Base-by-base conservation (phyloP, 2,329 filamentous ascomycete genomes). In the Bipolaris sorokiniana region DNA sequence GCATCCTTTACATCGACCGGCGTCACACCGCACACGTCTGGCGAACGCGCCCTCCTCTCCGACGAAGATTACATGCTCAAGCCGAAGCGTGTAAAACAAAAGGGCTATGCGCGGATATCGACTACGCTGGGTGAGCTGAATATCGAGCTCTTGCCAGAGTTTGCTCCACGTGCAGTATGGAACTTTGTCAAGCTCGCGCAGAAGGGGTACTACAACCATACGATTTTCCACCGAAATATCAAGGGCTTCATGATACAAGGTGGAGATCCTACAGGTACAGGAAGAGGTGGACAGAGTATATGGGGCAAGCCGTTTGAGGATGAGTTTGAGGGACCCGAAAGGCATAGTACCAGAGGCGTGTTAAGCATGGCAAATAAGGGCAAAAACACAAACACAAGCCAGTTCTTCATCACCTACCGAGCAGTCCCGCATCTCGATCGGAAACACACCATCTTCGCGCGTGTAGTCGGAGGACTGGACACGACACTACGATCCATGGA, bases 311-410 rank as follows among this genome's bases (percentile, higher is more conserved):
- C 92, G 59, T 99, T 99, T 70, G 84, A 89, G 51, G 95, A 99
- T 75, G 95, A 99, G 74, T 89, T 98, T 61, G 92, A 97, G 15
- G 92, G 93, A 0, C 92, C 94, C 0, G 77, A 92, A 38, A 90
- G 88, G n/a, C 95, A 99, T 69, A 89, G 92, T 70, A 80, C 83
- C 0, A 83, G 93, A 26, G 95, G 95, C 11, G 85, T 93, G 0
- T 73, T 96, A 23, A 92, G 89, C 65, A 99, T 99, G 95, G 95
- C 95, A 38, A 99, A 99, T 78, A 99, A 99, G 75, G 95, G 95
- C 56, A 97, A 97, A 73, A 94, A 97, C 72, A 98, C 94, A 20
- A 99, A 99, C 78, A 95, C 91, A 7, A 91, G 87, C 66, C 95
- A 99, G 77, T 99, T 89, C 77, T 99, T 98, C 81, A 90, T 99